These are phyloP conservation scores for Uronychia setigera DNA, from an alignment of 73 alveolate species.

Conservation along the genomic window DNA sequence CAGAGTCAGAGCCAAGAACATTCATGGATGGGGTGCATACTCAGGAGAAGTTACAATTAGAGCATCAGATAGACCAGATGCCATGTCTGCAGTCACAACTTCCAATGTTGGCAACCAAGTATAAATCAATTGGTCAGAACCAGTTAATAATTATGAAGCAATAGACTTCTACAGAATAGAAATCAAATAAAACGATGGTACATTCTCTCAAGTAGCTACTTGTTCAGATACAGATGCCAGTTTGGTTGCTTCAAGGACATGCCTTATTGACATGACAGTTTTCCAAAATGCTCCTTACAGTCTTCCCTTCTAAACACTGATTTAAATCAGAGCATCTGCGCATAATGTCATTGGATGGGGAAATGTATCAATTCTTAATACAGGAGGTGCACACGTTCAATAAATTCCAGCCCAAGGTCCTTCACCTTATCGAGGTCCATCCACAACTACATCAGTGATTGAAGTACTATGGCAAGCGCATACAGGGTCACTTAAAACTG, in stretches of 20 bases:
- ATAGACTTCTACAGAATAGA: slow-evolving; percentile 7
- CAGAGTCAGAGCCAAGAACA: slow-evolving; percentile 48
- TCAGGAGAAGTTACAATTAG: slow-evolving; percentile 8
- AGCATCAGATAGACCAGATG: slow-evolving; percentile 3
- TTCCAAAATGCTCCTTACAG: slow-evolving; percentile 24
- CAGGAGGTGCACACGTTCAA: slow-evolving; percentile 20
- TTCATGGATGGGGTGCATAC: slow-evolving; percentile 61
- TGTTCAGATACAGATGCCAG: not conserved
- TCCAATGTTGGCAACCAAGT: not conserved
- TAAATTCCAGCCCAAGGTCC: not conserved
- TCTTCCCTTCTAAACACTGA: slow-evolving; percentile 19
- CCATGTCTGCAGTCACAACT: not conserved
- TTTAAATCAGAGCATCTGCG: slow-evolving; percentile 42
- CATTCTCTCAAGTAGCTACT: not conserved
- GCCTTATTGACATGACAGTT: slow-evolving; percentile 41
- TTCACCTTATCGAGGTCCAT: slow-evolving; percentile 16
- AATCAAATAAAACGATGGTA: not conserved
- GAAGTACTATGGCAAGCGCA: slow-evolving; percentile 27
- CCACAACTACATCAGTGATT: slow-evolving; percentile 13
- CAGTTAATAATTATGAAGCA: slow-evolving; percentile 18
- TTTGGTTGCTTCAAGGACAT: not conserved
- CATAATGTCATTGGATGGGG: slow-evolving; percentile 51
- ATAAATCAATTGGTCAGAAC: slow-evolving; percentile 33
- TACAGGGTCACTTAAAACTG: slow-evolving; percentile 3
- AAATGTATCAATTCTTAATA: slow-evolving; percentile 3